phyloP scores from a whole-genome alignment of 495 filamentous ascomycete species.

The Cudoniella acicularis region DNA sequence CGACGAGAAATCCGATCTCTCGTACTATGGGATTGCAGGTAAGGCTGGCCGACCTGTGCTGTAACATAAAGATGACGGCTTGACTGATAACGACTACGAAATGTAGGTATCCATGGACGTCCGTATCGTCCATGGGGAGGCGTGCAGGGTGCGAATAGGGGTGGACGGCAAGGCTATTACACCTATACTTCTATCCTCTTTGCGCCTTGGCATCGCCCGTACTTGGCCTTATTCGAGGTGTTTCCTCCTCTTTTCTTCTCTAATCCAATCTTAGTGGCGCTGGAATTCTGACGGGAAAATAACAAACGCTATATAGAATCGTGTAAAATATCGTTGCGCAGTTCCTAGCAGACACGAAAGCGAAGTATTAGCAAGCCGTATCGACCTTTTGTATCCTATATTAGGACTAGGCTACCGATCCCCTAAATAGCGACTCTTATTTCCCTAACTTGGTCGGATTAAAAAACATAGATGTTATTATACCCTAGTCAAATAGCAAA shows the following conservation, averaged over 20 bases:
- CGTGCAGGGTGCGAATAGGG: constrained; percentile 42
- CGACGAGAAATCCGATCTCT: constrained; percentile 47
- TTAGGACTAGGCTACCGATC: constrained; percentile 52
- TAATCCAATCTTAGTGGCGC: not conserved
- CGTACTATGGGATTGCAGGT: constrained; percentile 58
- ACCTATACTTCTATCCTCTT: constrained; percentile 40
- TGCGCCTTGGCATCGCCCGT: constrained; percentile 45
- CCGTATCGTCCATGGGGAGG: constrained; percentile 57
- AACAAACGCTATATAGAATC: constrained; percentile 26
- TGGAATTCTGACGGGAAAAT: not conserved
- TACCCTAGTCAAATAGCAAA: constrained; percentile 47
- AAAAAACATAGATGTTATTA: constrained; percentile 39
- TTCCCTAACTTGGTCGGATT: constrained; percentile 37
- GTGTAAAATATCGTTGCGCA: constrained; percentile 47
- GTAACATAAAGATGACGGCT: too few relatives aligned
- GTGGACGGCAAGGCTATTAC: constrained; percentile 40
- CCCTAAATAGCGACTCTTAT: constrained; percentile 29
- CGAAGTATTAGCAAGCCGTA: constrained; percentile 35
- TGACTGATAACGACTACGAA: too few relatives aligned
- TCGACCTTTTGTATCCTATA: constrained; percentile 48
- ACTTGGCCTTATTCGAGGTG: constrained; percentile 44
- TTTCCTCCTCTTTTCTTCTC: not conserved
- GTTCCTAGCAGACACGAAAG: constrained; percentile 39
- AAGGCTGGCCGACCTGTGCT: too few relatives aligned
- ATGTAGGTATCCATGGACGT: constrained; percentile 65